Conservation (phyloP, 352 stramenopile species). For the Stramenopiles sp. region DNA sequence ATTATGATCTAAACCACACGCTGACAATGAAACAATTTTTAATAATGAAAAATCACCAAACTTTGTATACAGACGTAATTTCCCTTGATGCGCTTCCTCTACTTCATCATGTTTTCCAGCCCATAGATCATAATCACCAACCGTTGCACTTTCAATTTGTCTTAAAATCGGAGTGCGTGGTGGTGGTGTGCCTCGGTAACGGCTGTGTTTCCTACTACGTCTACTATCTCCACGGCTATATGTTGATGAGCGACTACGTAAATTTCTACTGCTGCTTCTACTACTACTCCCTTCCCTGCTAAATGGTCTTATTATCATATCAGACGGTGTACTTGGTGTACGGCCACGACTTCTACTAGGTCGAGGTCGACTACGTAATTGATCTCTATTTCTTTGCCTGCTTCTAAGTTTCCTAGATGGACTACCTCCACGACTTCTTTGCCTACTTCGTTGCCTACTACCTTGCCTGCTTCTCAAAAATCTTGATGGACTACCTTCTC, state of each 20-base stretch:
- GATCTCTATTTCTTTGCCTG: neutral
- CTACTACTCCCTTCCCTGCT: neutral
- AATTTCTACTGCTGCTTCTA: neutral
- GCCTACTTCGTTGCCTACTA: neutral
- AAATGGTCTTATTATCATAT: neutral
- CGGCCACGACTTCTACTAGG: neutral
- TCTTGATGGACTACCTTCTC: neutral
- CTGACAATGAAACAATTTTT: conserved; percentile 7
- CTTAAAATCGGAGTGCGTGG: neutral
- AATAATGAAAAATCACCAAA: conserved; percentile 3
- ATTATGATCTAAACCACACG: neutral
- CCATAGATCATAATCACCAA: neutral
- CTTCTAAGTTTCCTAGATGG: neutral
- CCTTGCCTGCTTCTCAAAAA: neutral
- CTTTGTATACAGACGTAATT: neutral
- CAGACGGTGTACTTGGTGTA: neutral
- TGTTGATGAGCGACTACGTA: neutral
- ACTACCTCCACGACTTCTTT: neutral
- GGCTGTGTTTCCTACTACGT: neutral
- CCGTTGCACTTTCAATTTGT: neutral
- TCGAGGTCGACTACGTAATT: neutral
- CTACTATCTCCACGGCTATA: neutral
- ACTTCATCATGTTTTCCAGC: neutral
- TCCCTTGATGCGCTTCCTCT: neutral
- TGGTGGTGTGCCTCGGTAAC: neutral